Evolutionary conservation across 2,329 filamentous ascomycete species (phyloP).

Genomic region (Pleomassaria siparia): DNA sequence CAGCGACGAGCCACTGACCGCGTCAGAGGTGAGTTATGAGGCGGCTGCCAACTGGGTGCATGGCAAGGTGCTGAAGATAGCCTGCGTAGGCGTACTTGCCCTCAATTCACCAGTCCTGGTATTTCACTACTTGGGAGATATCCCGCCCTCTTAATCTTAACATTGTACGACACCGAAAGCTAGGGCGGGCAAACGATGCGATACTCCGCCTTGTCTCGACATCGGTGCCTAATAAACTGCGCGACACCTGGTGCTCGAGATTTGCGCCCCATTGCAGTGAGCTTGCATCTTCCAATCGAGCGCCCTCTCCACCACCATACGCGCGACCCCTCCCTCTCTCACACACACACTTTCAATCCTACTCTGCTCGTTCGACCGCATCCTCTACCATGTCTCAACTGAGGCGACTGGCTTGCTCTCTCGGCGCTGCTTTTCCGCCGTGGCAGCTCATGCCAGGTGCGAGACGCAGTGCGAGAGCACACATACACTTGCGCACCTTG

Average conservation of each 20-base stretch:
- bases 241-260: constrained; percentile 8
- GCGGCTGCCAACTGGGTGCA: neutral
- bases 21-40: neutral
- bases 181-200: constrained; percentile 19
- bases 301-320: constrained; percentile 15
- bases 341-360: too few relatives aligned
- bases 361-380: constrained; percentile 10
- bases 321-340: constrained; percentile 10
- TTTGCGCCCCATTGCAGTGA: constrained; percentile 29
- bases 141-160: constrained; percentile 12
- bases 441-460: constrained; percentile 16
- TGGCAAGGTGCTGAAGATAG: constrained; percentile 3
- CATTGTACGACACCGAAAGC: constrained; percentile 5
- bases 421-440: constrained; percentile 23
- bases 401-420: constrained; percentile 18
- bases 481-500: constrained; percentile 11
- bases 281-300: constrained; percentile 24
- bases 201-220: constrained; percentile 24
- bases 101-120: neutral
- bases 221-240: constrained; percentile 20
- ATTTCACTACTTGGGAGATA: too few relatives aligned
- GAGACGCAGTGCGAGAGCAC: constrained; percentile 21
- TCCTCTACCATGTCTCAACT: constrained; percentile 14
- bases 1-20: neutral
- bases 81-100: constrained; percentile 11